Evolutionary conservation across 2,329 filamentous ascomycete species (phyloP), one percentile per base, ranked within the genome.

Genomic region (Fusarium brevicatenulatum): DNA sequence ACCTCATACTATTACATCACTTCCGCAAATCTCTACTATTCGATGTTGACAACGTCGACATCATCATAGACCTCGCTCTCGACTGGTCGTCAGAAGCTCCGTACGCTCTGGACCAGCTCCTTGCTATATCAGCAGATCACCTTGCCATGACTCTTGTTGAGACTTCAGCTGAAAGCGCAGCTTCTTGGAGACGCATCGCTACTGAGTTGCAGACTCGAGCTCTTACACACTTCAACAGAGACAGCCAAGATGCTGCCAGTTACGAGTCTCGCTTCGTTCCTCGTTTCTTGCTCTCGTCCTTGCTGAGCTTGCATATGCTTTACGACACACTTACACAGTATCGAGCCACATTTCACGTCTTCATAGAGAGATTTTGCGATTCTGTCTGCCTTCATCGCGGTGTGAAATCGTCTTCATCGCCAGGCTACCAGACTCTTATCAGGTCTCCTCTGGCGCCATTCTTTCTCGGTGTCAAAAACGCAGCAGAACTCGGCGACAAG

Each of bases 71-170:
- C 39, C 73, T 84, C 36, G 78, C 78, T 50, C 70, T 83, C 32
- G 77, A 73, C 21, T 77, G 80, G 54, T 80, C 81, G 13, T 67
- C 81, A 11, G 72, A 78, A 36, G 78, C 79, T 6, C 86, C 84
- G 3, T 87, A 85, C 60, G 80, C 86, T 7, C 82, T 87, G 68
- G 84, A 87, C 63, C 81, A 86, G 70, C 52, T 86, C 9, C 81
- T 88, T 16, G 86, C 85, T 43, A 70, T 85, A 52, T 80, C 84
- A 18, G 85, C 86, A 9, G 78, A 85, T 7, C 84, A 88, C 63
- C 70, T 80, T 5, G 76, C 77, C 9, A 56, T 75, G 19, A 44
- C 74, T 25, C 70, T 69, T 2, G 74, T 73, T 13, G 70, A 76
- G 11, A 74, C 66, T 32, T 61, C 66, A 57, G 74, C 74, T 21